Evolutionary conservation across 163 green algal genomes (phyloP).

Genomic region (Scenedesmus sp.): DNA sequence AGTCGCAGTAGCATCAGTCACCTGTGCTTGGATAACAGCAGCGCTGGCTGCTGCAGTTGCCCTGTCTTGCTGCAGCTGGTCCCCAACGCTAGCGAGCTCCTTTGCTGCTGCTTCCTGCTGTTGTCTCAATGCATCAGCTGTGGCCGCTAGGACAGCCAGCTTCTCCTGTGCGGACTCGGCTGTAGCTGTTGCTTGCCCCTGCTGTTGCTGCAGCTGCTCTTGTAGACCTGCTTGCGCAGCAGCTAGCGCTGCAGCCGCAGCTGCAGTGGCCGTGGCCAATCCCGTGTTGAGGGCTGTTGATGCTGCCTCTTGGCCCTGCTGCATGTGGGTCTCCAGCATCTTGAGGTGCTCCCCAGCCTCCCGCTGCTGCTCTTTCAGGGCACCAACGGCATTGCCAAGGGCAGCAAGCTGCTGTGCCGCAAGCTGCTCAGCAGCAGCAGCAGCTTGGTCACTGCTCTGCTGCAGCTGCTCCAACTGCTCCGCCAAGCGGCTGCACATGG

Average conservation of each 20-base stretch:
- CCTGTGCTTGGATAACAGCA: not conserved
- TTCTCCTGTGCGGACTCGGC: not conserved
- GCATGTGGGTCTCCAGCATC: not conserved
- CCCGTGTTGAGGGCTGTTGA: not conserved
- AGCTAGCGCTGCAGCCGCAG: not conserved
- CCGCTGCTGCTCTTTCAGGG: not conserved
- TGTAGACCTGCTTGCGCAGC: not conserved
- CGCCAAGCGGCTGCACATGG: not conserved
- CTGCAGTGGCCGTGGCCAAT: not conserved
- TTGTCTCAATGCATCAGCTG: not conserved
- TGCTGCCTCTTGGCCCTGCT: not conserved
- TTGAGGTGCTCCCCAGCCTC: not conserved
- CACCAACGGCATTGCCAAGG: not conserved
- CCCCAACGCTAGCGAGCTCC: not conserved
- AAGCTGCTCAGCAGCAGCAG: not conserved
- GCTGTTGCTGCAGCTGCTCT: not conserved
- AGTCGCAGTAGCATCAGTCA: not conserved
- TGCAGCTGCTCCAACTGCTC: slow-evolving; percentile 1
- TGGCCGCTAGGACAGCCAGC: not conserved
- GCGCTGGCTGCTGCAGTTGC: not conserved
- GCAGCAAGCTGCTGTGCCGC: not conserved
- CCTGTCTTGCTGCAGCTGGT: not conserved
- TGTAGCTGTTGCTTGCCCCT: not conserved
- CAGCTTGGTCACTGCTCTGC: not conserved
- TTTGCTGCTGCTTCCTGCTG: not conserved